A percentile compares a stretch with the other conserved stretches of the same genome.
Evolutionary conservation across 208 protist genomes (phyloP).

Genomic region (Trypanosoma lewisi): DNA sequence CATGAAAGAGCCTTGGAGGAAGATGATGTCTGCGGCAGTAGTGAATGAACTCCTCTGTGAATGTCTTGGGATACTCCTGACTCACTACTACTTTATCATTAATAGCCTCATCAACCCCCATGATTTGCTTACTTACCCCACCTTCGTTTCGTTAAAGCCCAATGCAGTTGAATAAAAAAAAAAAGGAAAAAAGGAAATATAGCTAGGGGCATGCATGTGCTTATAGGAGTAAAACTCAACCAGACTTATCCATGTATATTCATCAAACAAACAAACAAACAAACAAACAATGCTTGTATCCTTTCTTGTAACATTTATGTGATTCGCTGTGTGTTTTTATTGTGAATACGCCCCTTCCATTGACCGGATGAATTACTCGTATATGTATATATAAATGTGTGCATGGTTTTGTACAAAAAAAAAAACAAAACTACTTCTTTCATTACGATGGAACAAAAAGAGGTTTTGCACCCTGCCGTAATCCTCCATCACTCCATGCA

Average conservation of each 20-base stretch:
- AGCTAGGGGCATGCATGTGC: background rate
- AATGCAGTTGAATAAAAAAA: background rate
- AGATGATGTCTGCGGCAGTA: slow-evolving; percentile 49
- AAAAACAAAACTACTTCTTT: background rate
- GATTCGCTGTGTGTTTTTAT: too few relatives aligned
- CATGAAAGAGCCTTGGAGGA: slow-evolving; percentile 52
- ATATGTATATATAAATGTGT: too few relatives aligned
- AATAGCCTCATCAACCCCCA: background rate
- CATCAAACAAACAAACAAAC: slow-evolving; percentile 6
- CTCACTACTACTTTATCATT: background rate
- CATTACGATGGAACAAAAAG: slow-evolving; percentile 20
- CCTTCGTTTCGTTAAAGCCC: too few relatives aligned
- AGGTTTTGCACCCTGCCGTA: background rate
- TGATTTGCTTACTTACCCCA: too few relatives aligned
- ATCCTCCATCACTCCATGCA: background rate
- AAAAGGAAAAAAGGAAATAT: background rate
- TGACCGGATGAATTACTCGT: background rate
- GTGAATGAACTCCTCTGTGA: slow-evolving; percentile 42
- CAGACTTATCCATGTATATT: too few relatives aligned
- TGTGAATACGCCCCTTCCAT: too few relatives aligned
- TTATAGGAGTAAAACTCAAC: too few relatives aligned
- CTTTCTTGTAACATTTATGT: too few relatives aligned
- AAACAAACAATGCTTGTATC: too few relatives aligned
- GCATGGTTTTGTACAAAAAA: background rate
- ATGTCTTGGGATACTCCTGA: slow-evolving; percentile 45